Conservation (phyloP, 2,329 filamentous ascomycete species). For the Pyrenophora graminea region DNA sequence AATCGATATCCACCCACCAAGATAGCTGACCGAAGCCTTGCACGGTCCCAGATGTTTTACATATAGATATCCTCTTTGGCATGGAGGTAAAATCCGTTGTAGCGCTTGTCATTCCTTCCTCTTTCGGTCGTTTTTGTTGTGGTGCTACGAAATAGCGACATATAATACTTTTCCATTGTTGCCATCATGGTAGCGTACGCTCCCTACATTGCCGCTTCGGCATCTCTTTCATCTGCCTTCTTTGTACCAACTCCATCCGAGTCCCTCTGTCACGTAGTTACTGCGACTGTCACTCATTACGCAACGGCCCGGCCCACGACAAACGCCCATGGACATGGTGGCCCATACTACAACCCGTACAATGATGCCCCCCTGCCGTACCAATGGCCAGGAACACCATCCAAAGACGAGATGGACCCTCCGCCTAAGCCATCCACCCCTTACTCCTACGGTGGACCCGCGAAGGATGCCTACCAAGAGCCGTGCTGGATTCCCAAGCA, state of each 20-base stretch:
- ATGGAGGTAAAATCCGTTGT: neutral
- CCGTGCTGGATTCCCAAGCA: conserved; percentile 37
- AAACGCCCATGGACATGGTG: conserved; percentile 33
- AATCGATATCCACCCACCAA: conserved; percentile 8
- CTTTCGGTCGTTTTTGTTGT: conserved; percentile 6
- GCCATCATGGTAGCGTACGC: conserved; percentile 33
- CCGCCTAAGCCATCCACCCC: conserved; percentile 27
- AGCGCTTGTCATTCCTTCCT: conserved; percentile 20
- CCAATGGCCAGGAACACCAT: conserved; percentile 33
- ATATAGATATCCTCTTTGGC: conserved; percentile 15
- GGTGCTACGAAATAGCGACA: neutral
- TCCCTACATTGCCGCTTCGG: conserved; percentile 31
- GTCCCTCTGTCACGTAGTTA: conserved; percentile 17
- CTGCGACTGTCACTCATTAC: conserved; percentile 22
- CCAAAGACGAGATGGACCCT: conserved; percentile 21
- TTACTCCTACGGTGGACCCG: conserved; percentile 29
- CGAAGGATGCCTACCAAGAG: conserved; percentile 24
- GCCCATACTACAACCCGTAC: conserved; percentile 38
- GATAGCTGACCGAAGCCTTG: conserved; percentile 7
- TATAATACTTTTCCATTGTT: conserved; percentile 10
- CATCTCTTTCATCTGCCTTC: conserved; percentile 27
- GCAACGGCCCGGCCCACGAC: conserved; percentile 23
- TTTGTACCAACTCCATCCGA: conserved; percentile 14
- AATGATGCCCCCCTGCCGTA: conserved; percentile 32
- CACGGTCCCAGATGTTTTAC: conserved; percentile 3